A percentile compares a stretch with the other conserved stretches of the same genome.
Evolutionary conservation across 495 filamentous ascomycete genomes (phyloP).

Genomic region (Pseudomonodictys pantanalensis): DNA sequence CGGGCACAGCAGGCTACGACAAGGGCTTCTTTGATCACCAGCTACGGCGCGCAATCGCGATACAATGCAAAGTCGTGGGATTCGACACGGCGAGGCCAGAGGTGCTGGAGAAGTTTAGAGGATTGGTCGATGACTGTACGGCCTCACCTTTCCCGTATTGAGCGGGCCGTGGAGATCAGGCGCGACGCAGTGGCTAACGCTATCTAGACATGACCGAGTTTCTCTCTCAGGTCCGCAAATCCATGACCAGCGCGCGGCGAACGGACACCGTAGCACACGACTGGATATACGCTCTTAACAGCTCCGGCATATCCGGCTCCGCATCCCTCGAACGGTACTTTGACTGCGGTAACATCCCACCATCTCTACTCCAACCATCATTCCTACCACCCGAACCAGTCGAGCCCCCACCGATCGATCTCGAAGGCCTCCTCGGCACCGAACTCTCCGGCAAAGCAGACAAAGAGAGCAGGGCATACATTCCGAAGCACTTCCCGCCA

Average conservation of each 20-base stretch:
- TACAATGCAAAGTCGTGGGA: constrained; percentile 53
- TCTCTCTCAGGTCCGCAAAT: constrained; percentile 54
- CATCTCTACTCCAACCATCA: constrained; percentile 37
- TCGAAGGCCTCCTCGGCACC: constrained; percentile 48
- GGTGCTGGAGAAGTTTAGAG: constrained; percentile 59
- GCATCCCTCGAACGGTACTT: constrained; percentile 43
- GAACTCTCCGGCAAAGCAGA: constrained; percentile 54
- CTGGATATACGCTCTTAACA: constrained; percentile 62
- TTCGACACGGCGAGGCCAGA: constrained; percentile 56
- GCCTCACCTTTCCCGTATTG: not conserved
- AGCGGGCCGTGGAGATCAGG: not conserved
- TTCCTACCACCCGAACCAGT: constrained; percentile 51
- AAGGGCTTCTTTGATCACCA: constrained; percentile 41
- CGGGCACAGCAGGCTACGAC: constrained; percentile 36
- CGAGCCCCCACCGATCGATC: constrained; percentile 43
- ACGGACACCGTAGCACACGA: constrained; percentile 63
- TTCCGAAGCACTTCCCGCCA: constrained; percentile 65
- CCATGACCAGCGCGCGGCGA: constrained; percentile 62
- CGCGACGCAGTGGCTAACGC: constrained; percentile 3
- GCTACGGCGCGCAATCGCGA: constrained; percentile 56
- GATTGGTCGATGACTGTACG: constrained; percentile 62
- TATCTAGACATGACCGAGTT: constrained; percentile 57
- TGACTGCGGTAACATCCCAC: constrained; percentile 40
- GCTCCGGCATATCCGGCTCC: constrained; percentile 37
- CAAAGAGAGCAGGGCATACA: constrained; percentile 50